Evolutionary conservation across 495 filamentous ascomycete species (phyloP), one percentile per base, ranked within the genome.

Genomic region (Penicillium macrosclerotiorum): DNA sequence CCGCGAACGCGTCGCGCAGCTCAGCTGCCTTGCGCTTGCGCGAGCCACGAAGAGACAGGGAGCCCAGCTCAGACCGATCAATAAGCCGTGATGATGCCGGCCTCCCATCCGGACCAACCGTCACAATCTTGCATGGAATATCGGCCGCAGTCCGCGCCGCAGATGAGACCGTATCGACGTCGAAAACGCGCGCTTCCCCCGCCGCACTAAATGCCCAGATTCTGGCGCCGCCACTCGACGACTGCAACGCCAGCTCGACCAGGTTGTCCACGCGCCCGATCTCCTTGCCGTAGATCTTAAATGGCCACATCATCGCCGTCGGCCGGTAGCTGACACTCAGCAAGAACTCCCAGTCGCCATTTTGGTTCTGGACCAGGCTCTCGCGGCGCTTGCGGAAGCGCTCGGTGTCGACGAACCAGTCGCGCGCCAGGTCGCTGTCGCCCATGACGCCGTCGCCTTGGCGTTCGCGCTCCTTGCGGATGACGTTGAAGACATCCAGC

Each of bases 401-500:
- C 31, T 65, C 61, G 0, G 55, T 51, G 31, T 67, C 65, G 5
- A 63, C 22, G 36, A 68, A 65, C 61, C 63, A 70, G 36, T 67
- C 63, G 11, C 57, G 51, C 0, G 62, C 59, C 0, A 67, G 51
- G 16, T 68, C 63, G 27, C 62, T 64, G 25, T 67, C 58, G 0
- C 66, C 69, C 62, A 73, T 66, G 0, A 69, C 50, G 4, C 60
- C 55, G n/a, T 63, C 59, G 0, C 44, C 48, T 48, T 70, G 68
- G 2, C 53, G 49, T 30, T 68, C 56, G 3, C 69, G 66, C 36
- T 73, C 69, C 29, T 58, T 65, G 19, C 61, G 60, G 17, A 73
- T 56, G 6, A 71, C 61, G 37, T 75, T 64, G 38, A 81, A 82
- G 2, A 80, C 59, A 59, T 89, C 85, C 0, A 76, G 58, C 1